These are phyloP conservation scores for Microstegium vimineum DNA, from an alignment of 176 grass and related monocot species.

Conservation along the genomic window DNA sequence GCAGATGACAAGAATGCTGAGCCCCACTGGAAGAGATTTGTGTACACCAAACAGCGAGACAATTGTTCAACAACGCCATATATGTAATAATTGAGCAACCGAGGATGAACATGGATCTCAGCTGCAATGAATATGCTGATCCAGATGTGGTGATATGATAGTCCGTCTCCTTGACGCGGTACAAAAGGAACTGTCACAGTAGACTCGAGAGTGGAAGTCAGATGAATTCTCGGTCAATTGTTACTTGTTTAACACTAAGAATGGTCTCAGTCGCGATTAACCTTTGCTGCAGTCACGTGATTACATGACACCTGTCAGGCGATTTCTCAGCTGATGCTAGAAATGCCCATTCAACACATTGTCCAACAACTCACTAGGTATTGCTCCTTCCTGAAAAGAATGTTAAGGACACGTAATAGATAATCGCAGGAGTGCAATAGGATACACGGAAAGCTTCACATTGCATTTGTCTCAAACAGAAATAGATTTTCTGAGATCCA, in stretches of 20 bases:
- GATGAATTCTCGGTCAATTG: slow-evolving; percentile 92
- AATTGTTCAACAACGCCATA: background rate
- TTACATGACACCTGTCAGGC: slow-evolving; percentile 89
- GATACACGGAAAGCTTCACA: background rate
- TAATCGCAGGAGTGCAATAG: background rate
- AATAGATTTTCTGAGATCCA: background rate
- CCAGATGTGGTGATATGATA: slow-evolving; percentile 96
- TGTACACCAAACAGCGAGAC: too few relatives aligned
- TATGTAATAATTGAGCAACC: background rate
- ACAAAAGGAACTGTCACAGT: slow-evolving; percentile 90
- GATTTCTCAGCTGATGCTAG: slow-evolving; percentile 84
- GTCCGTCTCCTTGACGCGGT: slow-evolving; percentile 92
- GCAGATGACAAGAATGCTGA: background rate
- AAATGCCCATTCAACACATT: slow-evolving; percentile 72
- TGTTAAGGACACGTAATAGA: slow-evolving; percentile 41
- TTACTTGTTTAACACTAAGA: slow-evolving; percentile 86
- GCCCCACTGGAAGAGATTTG: background rate
- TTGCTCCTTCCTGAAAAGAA: slow-evolving; percentile 65
- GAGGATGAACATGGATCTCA: slow-evolving; percentile 96
- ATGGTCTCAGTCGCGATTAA: slow-evolving; percentile 63
- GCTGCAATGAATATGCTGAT: slow-evolving; percentile 93
- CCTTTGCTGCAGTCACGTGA: slow-evolving; percentile 81
- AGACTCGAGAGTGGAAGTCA: slow-evolving; percentile 86
- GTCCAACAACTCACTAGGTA: slow-evolving; percentile 66
- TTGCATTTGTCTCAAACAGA: background rate